phyloP scores from a whole-genome alignment of 1,139 yeast genomes.

The Geotrichum candidum region DNA sequence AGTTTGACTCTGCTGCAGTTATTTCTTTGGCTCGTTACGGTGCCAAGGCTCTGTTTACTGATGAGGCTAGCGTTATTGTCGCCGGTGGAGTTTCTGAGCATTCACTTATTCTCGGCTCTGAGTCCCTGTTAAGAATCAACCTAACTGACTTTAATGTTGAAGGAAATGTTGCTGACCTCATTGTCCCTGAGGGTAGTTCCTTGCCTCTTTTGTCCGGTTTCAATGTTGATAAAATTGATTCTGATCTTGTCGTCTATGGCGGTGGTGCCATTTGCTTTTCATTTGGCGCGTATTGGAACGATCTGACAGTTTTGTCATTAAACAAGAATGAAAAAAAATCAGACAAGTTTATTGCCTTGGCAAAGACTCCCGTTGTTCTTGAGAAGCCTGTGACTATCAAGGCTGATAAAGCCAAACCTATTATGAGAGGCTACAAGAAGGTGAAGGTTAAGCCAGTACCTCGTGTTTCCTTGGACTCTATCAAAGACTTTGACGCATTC shows the following conservation, averaged over 20 bases:
- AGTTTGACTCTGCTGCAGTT: not conserved
- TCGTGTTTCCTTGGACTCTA: not conserved
- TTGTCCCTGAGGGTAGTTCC: conserved; percentile 28
- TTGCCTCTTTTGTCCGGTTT: conserved; percentile 61
- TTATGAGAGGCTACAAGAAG: not conserved
- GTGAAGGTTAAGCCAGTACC: conserved; percentile 9
- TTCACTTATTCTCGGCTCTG: conserved; percentile 37
- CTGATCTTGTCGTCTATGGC: conserved; percentile 42
- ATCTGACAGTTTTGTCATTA: conserved; percentile 22
- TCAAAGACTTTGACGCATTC: conserved; percentile 5
- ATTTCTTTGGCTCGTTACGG: conserved; percentile 21
- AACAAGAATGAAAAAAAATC: not conserved
- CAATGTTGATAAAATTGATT: conserved; percentile 33
- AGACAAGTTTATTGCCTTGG: not conserved
- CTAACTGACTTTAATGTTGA: conserved; percentile 16
- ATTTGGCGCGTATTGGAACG: conserved; percentile 67
- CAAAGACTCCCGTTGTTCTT: conserved; percentile 1
- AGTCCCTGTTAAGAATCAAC: conserved; percentile 39
- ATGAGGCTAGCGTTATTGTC: conserved; percentile 37
- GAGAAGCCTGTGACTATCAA: conserved; percentile 1
- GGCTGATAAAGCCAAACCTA: not conserved
- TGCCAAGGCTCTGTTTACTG: conserved; percentile 19
- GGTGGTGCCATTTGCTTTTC: conserved; percentile 87
- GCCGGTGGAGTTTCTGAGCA: conserved; percentile 57
- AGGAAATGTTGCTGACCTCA: conserved; percentile 2